A percentile compares a stretch with the other conserved stretches of the same genome.
phyloP scores from a whole-genome alignment of 805 yeast species.

The Kodamaea restingae region DNA sequence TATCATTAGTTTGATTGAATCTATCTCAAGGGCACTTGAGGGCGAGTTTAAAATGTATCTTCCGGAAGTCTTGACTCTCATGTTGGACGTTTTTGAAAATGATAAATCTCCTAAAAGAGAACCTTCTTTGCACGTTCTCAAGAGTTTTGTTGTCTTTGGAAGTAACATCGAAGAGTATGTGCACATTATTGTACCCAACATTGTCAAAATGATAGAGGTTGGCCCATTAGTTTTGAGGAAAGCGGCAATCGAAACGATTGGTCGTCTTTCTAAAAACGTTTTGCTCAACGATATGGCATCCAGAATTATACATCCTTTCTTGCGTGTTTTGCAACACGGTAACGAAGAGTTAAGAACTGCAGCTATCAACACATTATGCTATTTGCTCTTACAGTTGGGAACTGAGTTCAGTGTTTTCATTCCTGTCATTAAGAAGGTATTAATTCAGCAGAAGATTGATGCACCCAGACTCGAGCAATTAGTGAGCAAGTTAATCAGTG shows the following conservation, averaged over 20 bases:
- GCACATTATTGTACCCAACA: conserved; percentile 81
- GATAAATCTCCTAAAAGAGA: conserved; percentile 59
- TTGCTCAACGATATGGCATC: conserved; percentile 84
- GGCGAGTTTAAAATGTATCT: conserved; percentile 87
- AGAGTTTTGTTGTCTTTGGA: conserved; percentile 83
- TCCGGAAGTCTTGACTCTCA: conserved; percentile 70
- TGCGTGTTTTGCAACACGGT: conserved; percentile 56
- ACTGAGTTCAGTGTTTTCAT: conserved; percentile 80
- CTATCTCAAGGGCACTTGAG: conserved; percentile 79
- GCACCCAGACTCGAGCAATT: conserved; percentile 76
- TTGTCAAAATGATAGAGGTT: conserved; percentile 75
- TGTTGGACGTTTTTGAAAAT: conserved; percentile 71
- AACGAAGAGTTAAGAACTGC: conserved; percentile 60
- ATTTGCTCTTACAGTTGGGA: conserved; percentile 76
- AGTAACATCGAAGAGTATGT: conserved; percentile 82
- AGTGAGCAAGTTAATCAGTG: conserved; percentile 70
- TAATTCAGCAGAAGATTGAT: conserved; percentile 60
- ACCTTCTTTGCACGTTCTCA: conserved; percentile 69
- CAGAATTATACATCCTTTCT: conserved; percentile 79
- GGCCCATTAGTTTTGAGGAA: conserved; percentile 58
- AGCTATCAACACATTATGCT: conserved; percentile 75
- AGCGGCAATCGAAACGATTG: conserved; percentile 78
- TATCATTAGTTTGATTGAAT: conserved; percentile 74
- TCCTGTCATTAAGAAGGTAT: conserved; percentile 69
- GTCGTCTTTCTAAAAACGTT: conserved; percentile 70